Evolutionary conservation across 805 yeast species (phyloP), one percentile per base, ranked within the genome.

Genomic region (Scheffersomyces amazonensis): DNA sequence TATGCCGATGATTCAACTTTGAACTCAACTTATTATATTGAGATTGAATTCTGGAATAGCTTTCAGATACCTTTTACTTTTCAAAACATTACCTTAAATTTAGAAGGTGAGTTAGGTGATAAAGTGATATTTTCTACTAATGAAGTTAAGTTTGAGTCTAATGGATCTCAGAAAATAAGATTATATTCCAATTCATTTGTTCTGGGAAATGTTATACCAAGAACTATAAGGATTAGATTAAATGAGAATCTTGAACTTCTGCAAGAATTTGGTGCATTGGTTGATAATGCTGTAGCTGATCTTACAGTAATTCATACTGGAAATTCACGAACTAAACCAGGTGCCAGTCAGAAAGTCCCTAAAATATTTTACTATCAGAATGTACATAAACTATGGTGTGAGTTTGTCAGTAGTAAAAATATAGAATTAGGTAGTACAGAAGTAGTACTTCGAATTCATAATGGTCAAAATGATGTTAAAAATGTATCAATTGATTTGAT

Each of bases 1-100:
- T 47, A 54, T 4, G 62, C 66, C 16, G 56, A 48, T 11, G 48
- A 49, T 3, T 4, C 58, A 39, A 18, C 42, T 5, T 30, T 39
- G 8, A 25, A 28, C 5, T 76, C 76, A 47, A 49, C 43, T 5
- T 69, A 76, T 36, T 60, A 44, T 27, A 41, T 79, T 2, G 60
- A 55, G 8, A 41, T 76, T 3, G 41, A 46, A 1, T 29, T 76
- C 6, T 40, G 42, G 3, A 71, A 71, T 38, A 43, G 49, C 0
- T 64, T 54, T 34, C 58, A 50, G 3, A 47, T 55, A 16, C 40
- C 44, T 6, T 41, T 63, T 32, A 30, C 49, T 5, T 49, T 62
- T 32, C 51, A 47, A 16, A 36, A 46, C 3, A 35, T 68, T 0
- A 41, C 5, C 6, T 5, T 27, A 6, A 16, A 27, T 5, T 27